Conservation (phyloP, 176 grass and related monocot species). For the Oropetium thomaeum region DNA sequence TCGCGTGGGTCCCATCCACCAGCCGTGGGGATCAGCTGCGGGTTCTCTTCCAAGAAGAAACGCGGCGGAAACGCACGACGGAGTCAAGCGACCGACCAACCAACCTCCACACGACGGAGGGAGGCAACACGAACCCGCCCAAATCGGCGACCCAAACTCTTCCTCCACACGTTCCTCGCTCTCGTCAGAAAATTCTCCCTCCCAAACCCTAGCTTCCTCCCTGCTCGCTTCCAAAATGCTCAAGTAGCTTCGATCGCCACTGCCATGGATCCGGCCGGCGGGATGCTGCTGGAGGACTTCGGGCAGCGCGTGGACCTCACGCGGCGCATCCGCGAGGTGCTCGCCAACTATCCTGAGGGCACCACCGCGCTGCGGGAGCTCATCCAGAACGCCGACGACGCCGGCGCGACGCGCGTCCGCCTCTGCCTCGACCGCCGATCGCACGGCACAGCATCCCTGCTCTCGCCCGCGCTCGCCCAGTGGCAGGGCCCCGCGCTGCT, state of each 20-base stretch:
- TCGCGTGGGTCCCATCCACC: not conserved
- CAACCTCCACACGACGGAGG: not conserved
- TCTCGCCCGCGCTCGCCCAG: slow-evolving; percentile 67
- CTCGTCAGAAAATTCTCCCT: not conserved
- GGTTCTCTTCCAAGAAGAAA: slow-evolving; percentile 5
- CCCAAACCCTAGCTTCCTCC: slow-evolving; percentile 25
- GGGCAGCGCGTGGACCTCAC: slow-evolving; percentile 83
- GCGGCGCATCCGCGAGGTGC: slow-evolving; percentile 82
- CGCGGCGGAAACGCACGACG: not conserved
- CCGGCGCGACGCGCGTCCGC: slow-evolving; percentile 69
- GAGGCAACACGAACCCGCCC: slow-evolving; percentile 7
- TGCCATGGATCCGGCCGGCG: slow-evolving; percentile 23
- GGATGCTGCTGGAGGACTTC: slow-evolving; percentile 74
- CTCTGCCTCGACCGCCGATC: slow-evolving; percentile 89
- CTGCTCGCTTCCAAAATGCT: slow-evolving; percentile 4
- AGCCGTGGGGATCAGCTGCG: not conserved
- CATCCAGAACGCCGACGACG: slow-evolving; percentile 79
- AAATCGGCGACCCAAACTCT: slow-evolving; percentile 26
- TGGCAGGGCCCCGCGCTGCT: slow-evolving; percentile 94
- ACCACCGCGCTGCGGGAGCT: slow-evolving; percentile 83
- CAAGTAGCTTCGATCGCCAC: not conserved
- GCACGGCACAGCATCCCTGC: slow-evolving; percentile 55
- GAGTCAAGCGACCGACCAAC: slow-evolving; percentile 27
- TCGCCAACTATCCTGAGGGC: slow-evolving; percentile 82
- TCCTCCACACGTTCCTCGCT: not conserved